Percentiles rank a stretch among this genome's conserved stretches.
Conservation (phyloP, 1,139 yeast species). For the Hansenula sp. region DNA sequence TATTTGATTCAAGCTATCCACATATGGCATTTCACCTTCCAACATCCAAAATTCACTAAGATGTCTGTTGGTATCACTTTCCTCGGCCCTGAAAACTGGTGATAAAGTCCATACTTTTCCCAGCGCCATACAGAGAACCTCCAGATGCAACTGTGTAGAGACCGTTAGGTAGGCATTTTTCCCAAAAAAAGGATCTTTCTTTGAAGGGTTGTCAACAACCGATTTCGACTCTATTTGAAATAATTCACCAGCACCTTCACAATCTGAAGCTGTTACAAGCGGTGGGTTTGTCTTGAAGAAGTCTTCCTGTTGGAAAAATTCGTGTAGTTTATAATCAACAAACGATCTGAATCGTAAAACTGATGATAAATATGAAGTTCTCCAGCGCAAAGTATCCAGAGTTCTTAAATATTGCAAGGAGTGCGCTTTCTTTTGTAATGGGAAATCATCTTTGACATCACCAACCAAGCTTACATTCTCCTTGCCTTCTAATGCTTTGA, state of each 20-base stretch:
- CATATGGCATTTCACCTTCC: conserved; percentile 83
- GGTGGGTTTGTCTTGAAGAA: conserved; percentile 85
- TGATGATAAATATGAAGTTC: conserved; percentile 62
- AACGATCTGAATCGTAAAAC: conserved; percentile 69
- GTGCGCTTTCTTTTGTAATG: conserved; percentile 79
- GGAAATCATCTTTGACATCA: conserved; percentile 59
- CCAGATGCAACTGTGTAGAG: conserved; percentile 88
- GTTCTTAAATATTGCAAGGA: conserved; percentile 61
- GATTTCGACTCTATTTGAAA: conserved; percentile 48
- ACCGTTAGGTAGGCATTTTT: conserved; percentile 73
- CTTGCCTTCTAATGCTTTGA: conserved; percentile 31
- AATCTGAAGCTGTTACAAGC: conserved; percentile 80
- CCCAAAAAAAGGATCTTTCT: conserved; percentile 53
- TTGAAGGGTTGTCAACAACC: conserved; percentile 17
- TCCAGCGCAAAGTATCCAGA: conserved; percentile 75
- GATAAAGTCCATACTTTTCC: conserved; percentile 84
- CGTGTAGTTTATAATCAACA: conserved; percentile 50
- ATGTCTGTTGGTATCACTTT: conserved; percentile 87
- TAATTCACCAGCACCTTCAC: conserved; percentile 97
- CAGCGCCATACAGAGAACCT: conserved; percentile 70
- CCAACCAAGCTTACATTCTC: conserved; percentile 43
- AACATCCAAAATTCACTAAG: conserved; percentile 97
- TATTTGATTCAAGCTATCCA: conserved; percentile 53
- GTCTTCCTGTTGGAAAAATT: conserved; percentile 48
- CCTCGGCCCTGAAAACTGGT: conserved; percentile 94